These are phyloP conservation scores for Raffaelea albimanens DNA, from an alignment of 2,329 filamentous ascomycete species.

Conservation along the genomic window DNA sequence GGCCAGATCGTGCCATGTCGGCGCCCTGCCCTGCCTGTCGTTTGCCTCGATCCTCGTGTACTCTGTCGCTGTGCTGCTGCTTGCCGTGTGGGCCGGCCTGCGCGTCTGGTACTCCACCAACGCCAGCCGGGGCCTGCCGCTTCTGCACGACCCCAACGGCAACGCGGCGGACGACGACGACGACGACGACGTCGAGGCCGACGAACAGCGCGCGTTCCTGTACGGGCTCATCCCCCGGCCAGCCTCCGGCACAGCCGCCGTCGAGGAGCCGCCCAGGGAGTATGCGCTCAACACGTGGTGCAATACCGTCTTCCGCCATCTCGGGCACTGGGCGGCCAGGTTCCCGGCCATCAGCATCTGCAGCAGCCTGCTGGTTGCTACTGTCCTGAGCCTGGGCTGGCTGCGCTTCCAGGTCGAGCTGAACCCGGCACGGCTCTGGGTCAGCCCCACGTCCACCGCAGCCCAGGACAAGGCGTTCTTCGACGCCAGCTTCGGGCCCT, in stretches of 20 bases:
- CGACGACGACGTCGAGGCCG: constrained; percentile 89
- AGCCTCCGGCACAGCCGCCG: neutral
- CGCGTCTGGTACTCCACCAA: constrained; percentile 36
- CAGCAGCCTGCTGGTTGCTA: constrained; percentile 64
- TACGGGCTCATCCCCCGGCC: constrained; percentile 6
- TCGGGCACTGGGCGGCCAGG: constrained; percentile 71
- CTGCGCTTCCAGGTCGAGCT: constrained; percentile 80
- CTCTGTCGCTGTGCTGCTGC: constrained; percentile 60
- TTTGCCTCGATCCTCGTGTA: constrained; percentile 89
- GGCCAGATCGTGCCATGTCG: constrained; percentile 67
- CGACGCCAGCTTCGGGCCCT: constrained; percentile 85
- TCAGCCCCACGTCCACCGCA: constrained; percentile 85
- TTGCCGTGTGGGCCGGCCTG: constrained; percentile 64
- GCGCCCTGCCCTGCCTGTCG: constrained; percentile 81
- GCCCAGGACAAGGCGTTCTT: constrained; percentile 93
- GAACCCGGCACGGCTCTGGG: constrained; percentile 88
- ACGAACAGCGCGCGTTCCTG: constrained; percentile 33
- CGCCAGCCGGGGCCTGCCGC: constrained; percentile 64
- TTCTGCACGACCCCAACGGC: constrained; percentile 73
- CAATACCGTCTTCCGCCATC: constrained; percentile 67
- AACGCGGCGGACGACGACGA: constrained; percentile 65
- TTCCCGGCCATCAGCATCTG: constrained; percentile 80
- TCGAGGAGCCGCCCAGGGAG: constrained; percentile 50
- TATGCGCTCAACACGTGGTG: constrained; percentile 80
- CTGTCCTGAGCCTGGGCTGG: constrained; percentile 78